Base-by-base conservation (phyloP, 805 yeast species). In the Metschnikowia vanudenii region DNA sequence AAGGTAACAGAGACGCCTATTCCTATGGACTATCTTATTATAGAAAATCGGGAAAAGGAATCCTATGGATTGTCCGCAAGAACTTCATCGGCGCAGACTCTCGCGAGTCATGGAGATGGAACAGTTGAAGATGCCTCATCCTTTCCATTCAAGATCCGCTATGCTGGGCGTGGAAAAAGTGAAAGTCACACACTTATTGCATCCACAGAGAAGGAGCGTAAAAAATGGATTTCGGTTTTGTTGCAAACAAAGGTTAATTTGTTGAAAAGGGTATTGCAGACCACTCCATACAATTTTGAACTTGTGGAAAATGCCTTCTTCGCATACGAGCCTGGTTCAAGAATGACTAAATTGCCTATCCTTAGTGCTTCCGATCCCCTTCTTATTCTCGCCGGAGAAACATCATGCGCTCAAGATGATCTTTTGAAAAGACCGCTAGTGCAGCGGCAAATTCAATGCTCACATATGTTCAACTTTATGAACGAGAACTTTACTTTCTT, bases 231-330 rank as follows among this genome's bases (percentile, higher is more conserved):
- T 2, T 61, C 68, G 1, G 64, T 76, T 1, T 73, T 84, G 24
- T 66, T 74, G 16, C 66, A 65, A 10, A 82, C 85, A 12, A 73
- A 76, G 37, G 56, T 69, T n/a, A 60, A 59, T 24, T 55, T 69
- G 40, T 60, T 69, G 38, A 43, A 46, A n/a, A 46, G 69, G 35
- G 57, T 63, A 19, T 39, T 48, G 16, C 71, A 64, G 26, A 60
- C 73, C 1, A 85, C 79, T 47, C 84, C 88, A 0, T 83, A 83
- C 59, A 58, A 69, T 9, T 58, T 85, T 33, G 65, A 69, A 30
- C 72, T 79, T 6, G 58, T 88, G 6, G 69, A 84, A 6, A 85
- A 82, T 54, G 71, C 76, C 20, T 71, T 74, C 45, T 88, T 87
- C 64, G 84, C 82, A 1, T 85, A 83, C 61, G 85, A 80, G n/a